Conservation (phyloP, 768 basidiomycete genomes). For the Porphyrellus cyaneotinctus region DNA sequence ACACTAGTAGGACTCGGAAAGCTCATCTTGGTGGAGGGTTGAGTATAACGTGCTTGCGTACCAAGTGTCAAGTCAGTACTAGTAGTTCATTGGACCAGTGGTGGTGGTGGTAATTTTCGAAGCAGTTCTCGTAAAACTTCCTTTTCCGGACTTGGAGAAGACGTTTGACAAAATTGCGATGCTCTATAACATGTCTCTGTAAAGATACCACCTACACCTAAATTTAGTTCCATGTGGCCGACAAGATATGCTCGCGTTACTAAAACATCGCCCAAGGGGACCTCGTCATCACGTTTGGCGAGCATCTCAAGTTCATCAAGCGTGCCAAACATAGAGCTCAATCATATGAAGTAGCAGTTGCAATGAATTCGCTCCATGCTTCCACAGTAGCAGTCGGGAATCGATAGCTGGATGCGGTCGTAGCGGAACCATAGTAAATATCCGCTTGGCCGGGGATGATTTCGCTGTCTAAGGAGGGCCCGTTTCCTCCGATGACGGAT, state of each 20-base stretch:
- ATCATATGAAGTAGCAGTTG: conserved; percentile 30
- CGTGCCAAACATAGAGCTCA: not conserved
- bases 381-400: conserved; percentile 53
- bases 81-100: too few species aligned
- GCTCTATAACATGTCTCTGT: too few species aligned
- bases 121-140: too few species aligned
- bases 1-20: not conserved
- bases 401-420: conserved; percentile 49
- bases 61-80: too few species aligned
- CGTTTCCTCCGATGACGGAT: conserved; percentile 48
- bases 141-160: too few species aligned
- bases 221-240: too few species aligned
- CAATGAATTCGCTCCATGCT: conserved; percentile 54
- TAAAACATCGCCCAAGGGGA: too few species aligned
- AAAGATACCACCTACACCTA: too few species aligned
- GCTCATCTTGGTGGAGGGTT: not conserved
- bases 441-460: conserved; percentile 51
- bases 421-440: conserved; percentile 51
- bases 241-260: too few species aligned
- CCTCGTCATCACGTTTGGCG: too few species aligned
- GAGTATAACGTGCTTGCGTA: not conserved
- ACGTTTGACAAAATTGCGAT: too few species aligned
- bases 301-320: not conserved
- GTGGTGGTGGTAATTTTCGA: too few species aligned
- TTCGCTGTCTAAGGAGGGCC: conserved; percentile 40